phyloP scores from a whole-genome alignment of 2,329 filamentous ascomycete species.

The Sphaerulina musiva region DNA sequence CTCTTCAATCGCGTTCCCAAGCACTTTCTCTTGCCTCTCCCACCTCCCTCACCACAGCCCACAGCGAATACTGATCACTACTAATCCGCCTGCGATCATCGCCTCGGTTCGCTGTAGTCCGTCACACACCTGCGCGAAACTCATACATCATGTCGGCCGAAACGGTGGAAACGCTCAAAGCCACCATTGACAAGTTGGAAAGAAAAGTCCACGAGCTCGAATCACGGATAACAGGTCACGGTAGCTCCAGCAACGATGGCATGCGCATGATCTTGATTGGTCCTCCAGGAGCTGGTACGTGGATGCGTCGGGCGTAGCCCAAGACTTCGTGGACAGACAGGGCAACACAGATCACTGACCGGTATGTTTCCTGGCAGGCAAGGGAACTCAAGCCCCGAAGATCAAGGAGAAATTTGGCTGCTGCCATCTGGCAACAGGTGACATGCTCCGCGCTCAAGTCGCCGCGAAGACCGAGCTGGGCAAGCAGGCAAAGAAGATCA shows the following conservation, averaged over 20 bases:
- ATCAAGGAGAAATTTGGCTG: conserved; percentile 98
- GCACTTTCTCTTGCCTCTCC: neutral
- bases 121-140: conserved; percentile 9
- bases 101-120: conserved; percentile 8
- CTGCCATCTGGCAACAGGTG: conserved; percentile 95
- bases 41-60: neutral
- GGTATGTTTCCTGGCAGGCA: conserved; percentile 54
- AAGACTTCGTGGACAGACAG: neutral
- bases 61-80: neutral
- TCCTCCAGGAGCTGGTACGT: conserved; percentile 89
- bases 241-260: conserved; percentile 48
- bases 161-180: conserved; percentile 54
- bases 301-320: neutral
- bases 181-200: conserved; percentile 77
- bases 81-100: neutral
- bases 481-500: conserved; percentile 98
- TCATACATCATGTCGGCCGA: conserved; percentile 19
- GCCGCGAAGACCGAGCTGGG: conserved; percentile 94
- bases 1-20: neutral
- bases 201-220: conserved; percentile 81
- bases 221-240: conserved; percentile 51
- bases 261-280: conserved; percentile 98
- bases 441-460: conserved; percentile 98
- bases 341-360: conserved; percentile 11
- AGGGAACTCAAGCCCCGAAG: conserved; percentile 95